Evolutionary conservation across 2,329 filamentous ascomycete genomes (phyloP), one percentile per base, ranked within the genome.

Genomic region (Cercospora nicotianae): DNA sequence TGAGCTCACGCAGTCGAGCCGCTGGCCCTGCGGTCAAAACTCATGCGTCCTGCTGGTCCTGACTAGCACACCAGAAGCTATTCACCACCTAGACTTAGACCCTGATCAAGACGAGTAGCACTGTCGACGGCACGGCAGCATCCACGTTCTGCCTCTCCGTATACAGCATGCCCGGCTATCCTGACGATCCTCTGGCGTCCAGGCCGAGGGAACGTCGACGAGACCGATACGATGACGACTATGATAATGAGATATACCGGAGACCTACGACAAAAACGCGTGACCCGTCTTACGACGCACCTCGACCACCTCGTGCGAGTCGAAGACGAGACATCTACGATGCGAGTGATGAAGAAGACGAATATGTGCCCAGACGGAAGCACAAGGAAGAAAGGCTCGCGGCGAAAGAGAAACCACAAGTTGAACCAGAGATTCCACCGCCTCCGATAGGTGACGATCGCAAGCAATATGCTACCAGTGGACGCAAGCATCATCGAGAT

Each of bases 291-390:
- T 53, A 69, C 30, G 70, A 71, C 7, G 68, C 70, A 6, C 67
- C 68, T 20, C 66, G 60, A 39, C 60, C 69, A 9, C 66, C 62
- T 60, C 51, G 48, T 45, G 64, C 66, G n/a, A 63, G 65, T 2
- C 33, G 67, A 51, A 66, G 69, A 59, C 67, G 60, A 62, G 72
- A 74, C 39, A 70, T 65, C 3, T 77, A 76, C 66, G 73, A 76
- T 64, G 74, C 73, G 5, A 75, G 72, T 60, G 75, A 77, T 60
- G 75, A 76, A 60, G 73, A 75, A 48, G 73, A 75, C 42, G 67
- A 71, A 51, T 64, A 72, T 48, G 33, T 61, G 9, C 69, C 71
- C 9, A 59, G 70, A n/a, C 67, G 70, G 10, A 48, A 66, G 31
- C 65, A 67, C 28, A 60, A 62, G 36, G 67, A 69, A 51, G 66